Base-by-base conservation (phyloP, 176 grass and related monocot genomes). In the Themeda triandra region DNA sequence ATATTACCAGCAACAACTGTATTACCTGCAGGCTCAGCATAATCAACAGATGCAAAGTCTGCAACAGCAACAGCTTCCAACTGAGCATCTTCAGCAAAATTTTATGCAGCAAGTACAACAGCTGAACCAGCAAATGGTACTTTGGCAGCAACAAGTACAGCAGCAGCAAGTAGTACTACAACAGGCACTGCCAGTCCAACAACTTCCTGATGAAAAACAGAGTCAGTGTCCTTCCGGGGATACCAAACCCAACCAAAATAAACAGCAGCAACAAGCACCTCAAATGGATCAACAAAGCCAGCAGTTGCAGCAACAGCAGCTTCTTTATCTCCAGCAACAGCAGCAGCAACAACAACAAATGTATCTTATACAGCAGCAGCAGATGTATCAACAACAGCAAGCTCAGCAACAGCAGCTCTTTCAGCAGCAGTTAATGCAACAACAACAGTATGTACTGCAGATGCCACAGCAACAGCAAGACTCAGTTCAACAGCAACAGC, bases 1-100 rank as follows among this genome's bases (percentile, higher is more conserved):
- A 76, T 93, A 98, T 87, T 93, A 95, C 77, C 96, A 98, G 85
- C 91, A 97, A 58, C 95, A 97, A 67, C 42, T 97, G 60, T 92
- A 86, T 76, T 91, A 89, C 60, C 77, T 94, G 56, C 95, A 95
- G 75, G 68, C 84, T 79, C 92, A 97, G 82, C 90, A 97, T 66
- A 92, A 88, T 87, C 88, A 86, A 53, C 92, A 97, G 75, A 82
- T 86, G 42, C 92, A 91, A 80, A 87, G 37, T 62, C 63, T 95
- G 56, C 92, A 97, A 71, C 89, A 94, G 75, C 95, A 97, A 62
- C 88, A 92, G 53, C 85, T 90, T 75, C 88, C 87, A 76, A 83
- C 84, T 36, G 77, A 87, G 81, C 91, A 90, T 80, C 88, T 87
- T 51, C 80, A 90, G 80, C 80, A 90, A 87, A 90, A 59, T 67